Evolutionary conservation across 2,329 filamentous ascomycete species (phyloP), one percentile per base, ranked within the genome.

Genomic region (Neofusicoccum sp.): DNA sequence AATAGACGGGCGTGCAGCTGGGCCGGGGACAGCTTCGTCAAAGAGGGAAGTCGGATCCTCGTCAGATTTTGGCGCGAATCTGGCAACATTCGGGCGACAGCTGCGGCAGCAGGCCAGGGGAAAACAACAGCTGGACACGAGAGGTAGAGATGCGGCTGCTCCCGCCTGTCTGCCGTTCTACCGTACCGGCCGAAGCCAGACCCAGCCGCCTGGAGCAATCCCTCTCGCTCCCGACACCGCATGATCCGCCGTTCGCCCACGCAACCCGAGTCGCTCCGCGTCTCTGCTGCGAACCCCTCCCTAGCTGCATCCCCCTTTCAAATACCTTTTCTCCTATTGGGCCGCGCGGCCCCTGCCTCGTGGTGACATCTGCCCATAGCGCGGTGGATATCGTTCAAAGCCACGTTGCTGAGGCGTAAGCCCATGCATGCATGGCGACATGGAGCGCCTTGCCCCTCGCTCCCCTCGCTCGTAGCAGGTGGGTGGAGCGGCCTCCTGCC

Each of bases 321-420:
- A 56, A 56, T 43, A 28, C 16, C 28, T 31, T 56, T 12, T 20
- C 38, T 56, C 51, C 38, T 33, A 56, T 56, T 56, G 51, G 51
- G 6, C 34, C n/a, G n/a, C 28, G 6, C 14, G 4, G 33, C 28
- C 51, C 51, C 28, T 41, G 38, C 33, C 36, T 30, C 16, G 12
- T 16, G 4, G 49, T 41, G 36, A 41, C 36, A 43, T 16, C 38
- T 56, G 51, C 36, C 38, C 51, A 56, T 43, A 56, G 51, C 51
- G 51, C 51, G 43, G 51, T 56, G 51, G 36, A 40, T 40, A 56
- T 40, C 36, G 34, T 28, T 56, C 51, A 56, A 56, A 56, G 51
- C 51, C 51, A 56, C 38, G 9, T 26, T 20, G 3, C 6, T 20
- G 38, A 3, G 24, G 40, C 36, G 51, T 56, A 36, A 56, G 38